phyloP scores from a whole-genome alignment of 306 rosid species.

The Dryas drummondii region DNA sequence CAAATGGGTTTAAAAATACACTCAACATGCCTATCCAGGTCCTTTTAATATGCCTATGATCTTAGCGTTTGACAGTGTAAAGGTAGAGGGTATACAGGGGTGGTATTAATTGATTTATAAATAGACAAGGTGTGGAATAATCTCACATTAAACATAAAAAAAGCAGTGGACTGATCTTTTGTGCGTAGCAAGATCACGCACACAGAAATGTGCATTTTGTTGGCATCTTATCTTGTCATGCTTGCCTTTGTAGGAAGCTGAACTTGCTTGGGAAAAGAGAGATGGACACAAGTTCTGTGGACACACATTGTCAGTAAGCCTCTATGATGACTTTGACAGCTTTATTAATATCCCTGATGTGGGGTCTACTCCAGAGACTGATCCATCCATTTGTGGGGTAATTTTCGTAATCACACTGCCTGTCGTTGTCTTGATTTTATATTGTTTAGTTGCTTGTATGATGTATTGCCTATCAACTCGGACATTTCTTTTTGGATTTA shows the following conservation, averaged over 20 bases:
- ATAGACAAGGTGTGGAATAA: not conserved
- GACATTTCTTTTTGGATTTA: not conserved
- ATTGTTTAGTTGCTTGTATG: not conserved
- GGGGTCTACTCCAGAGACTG: not conserved
- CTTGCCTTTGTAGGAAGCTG: slow-evolving; percentile 19
- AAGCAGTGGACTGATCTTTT: not conserved
- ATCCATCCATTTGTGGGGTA: not conserved
- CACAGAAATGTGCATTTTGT: not conserved
- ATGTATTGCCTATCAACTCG: not conserved
- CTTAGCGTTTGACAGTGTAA: not conserved
- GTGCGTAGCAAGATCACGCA: not conserved
- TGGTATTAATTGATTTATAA: not conserved
- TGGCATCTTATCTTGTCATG: not conserved
- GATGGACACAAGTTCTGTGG: slow-evolving; percentile 17
- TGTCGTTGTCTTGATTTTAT: not conserved
- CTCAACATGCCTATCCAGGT: not conserved
- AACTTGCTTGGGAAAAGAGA: slow-evolving; percentile 15
- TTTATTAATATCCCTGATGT: not conserved
- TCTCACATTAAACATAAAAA: too few species aligned
- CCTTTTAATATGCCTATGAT: not conserved
- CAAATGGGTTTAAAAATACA: not conserved
- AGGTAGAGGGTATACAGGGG: not conserved
- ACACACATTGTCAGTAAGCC: slow-evolving; percentile 15
- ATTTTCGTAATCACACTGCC: not conserved
- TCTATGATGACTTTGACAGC: slow-evolving; percentile 17